A percentile compares a stretch with the other conserved stretches of the same genome.
phyloP scores from a whole-genome alignment of 352 stramenopile species.

The Globisporangium polare region DNA sequence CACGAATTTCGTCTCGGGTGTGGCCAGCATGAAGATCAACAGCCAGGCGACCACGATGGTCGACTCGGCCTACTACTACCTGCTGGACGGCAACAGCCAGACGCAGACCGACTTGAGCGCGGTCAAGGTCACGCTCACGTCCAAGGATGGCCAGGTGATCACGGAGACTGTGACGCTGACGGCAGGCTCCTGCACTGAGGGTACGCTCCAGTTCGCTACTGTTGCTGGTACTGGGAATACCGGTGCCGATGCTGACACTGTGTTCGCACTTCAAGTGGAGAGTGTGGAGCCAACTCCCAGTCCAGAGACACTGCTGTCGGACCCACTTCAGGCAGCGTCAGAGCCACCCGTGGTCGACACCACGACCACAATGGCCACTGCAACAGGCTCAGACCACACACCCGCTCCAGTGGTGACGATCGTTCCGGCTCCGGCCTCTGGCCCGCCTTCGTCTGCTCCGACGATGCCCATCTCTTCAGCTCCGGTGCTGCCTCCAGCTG shows the following conservation, averaged over 20 bases:
- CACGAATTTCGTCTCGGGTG: slow-evolving; percentile 40
- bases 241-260: too few species aligned
- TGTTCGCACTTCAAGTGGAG: too few species aligned
- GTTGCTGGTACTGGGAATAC: too few species aligned
- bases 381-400: too few species aligned
- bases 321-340: too few species aligned
- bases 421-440: too few species aligned
- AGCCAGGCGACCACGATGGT: slow-evolving; percentile 54
- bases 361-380: too few species aligned
- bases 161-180: slow-evolving; percentile 46
- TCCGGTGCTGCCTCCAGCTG: slow-evolving; percentile 1
- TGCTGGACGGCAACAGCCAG: slow-evolving; percentile 32
- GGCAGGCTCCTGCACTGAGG: slow-evolving; percentile 29
- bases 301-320: slow-evolving; percentile 16
- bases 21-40: slow-evolving; percentile 62
- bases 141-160: neutral
- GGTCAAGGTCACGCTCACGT: slow-evolving; percentile 48
- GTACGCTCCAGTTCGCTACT: too few species aligned
- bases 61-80: slow-evolving; percentile 65
- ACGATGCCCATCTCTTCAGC: too few species aligned
- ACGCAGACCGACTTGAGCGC: slow-evolving; percentile 30
- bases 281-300: slow-evolving; percentile 19
- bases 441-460: too few species aligned
- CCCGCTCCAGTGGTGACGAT: too few species aligned
- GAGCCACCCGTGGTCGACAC: too few species aligned